These are phyloP conservation scores for Jatropha multifida DNA, from an alignment of 441 rosid genomes.

Conservation along the genomic window DNA sequence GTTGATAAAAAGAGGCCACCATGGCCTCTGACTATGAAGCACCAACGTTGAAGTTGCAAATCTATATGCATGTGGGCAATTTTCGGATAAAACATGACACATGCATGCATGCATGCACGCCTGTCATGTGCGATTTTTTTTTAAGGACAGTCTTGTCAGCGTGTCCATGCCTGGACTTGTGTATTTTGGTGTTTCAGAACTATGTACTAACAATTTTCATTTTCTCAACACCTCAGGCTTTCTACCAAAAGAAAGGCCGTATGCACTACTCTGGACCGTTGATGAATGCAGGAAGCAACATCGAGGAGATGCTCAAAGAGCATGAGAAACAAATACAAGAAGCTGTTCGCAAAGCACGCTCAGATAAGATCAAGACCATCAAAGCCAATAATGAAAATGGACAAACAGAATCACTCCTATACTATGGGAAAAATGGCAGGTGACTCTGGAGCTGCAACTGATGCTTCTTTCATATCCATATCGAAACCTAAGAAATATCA, in stretches of 20 bases:
- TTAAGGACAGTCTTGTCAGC: background rate
- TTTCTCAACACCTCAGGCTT: slow-evolving; percentile 39
- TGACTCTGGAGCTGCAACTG: slow-evolving; percentile 18
- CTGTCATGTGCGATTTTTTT: no score
- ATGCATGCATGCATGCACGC: no score
- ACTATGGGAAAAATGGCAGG: slow-evolving; percentile 36
- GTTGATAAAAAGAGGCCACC: background rate
- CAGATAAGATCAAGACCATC: slow-evolving; percentile 50
- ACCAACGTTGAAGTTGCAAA: no score
- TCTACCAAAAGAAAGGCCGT: slow-evolving; percentile 42
- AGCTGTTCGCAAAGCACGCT: slow-evolving; percentile 73
- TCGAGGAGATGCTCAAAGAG: slow-evolving; percentile 87
- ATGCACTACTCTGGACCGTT: slow-evolving; percentile 82
- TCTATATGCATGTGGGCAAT: no score
- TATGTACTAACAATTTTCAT: background rate
- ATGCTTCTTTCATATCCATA: background rate
- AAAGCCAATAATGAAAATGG: slow-evolving; percentile 26
- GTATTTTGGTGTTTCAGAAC: background rate
- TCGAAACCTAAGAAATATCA: slow-evolving; percentile 13
- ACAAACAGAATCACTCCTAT: slow-evolving; percentile 40
- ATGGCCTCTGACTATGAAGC: background rate
- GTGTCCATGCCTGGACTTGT: no score
- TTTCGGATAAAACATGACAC: no score
- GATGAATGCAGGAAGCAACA: slow-evolving; percentile 58
- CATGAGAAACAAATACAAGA: slow-evolving; percentile 73